A percentile compares a stretch with the other conserved stretches of the same genome.
phyloP scores from a whole-genome alignment of 176 grass and related monocot genomes.

The Pontederia crassipes region DNA sequence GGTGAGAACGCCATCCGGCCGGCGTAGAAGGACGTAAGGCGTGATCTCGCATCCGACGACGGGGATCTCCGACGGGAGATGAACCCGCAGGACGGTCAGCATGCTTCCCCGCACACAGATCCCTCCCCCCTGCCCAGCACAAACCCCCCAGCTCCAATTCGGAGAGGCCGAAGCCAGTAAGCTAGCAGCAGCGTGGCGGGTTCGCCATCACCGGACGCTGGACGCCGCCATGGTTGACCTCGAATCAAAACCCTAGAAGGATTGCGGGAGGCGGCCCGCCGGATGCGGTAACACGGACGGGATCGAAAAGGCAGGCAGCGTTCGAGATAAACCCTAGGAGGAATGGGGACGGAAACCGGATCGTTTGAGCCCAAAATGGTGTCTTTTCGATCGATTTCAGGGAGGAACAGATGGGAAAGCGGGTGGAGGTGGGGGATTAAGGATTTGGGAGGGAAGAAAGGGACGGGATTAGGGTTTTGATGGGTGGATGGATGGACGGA shows the following conservation, averaged over 20 bases:
- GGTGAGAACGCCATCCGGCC: slow-evolving; percentile 20
- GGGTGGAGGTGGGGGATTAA: too few relatives aligned
- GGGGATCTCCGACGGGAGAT: slow-evolving; percentile 26
- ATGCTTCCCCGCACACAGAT: slow-evolving; percentile 16
- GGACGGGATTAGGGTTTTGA: too few relatives aligned
- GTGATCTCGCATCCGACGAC: slow-evolving; percentile 29
- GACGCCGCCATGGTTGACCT: slow-evolving; percentile 22
- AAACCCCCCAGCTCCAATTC: slow-evolving; percentile 12
- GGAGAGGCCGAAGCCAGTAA: not conserved
- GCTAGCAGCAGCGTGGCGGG: slow-evolving; percentile 1
- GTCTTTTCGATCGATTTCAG: too few relatives aligned
- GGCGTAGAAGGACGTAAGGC: slow-evolving; percentile 18
- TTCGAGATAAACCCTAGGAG: too few relatives aligned
- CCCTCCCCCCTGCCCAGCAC: slow-evolving; percentile 7
- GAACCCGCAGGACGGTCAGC: slow-evolving; percentile 26
- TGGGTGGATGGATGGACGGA: too few relatives aligned
- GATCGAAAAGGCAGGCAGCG: too few relatives aligned
- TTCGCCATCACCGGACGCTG: slow-evolving; percentile 16
- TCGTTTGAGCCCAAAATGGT: too few relatives aligned
- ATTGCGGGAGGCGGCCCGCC: not conserved
- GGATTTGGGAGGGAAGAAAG: too few relatives aligned
- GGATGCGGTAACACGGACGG: too few relatives aligned
- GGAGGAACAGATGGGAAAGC: too few relatives aligned
- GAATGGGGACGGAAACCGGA: too few relatives aligned
- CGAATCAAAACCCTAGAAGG: slow-evolving; percentile 1